Evolutionary conservation across 2,329 filamentous ascomycete genomes (phyloP).

Genomic region (Penicillium sp.): DNA sequence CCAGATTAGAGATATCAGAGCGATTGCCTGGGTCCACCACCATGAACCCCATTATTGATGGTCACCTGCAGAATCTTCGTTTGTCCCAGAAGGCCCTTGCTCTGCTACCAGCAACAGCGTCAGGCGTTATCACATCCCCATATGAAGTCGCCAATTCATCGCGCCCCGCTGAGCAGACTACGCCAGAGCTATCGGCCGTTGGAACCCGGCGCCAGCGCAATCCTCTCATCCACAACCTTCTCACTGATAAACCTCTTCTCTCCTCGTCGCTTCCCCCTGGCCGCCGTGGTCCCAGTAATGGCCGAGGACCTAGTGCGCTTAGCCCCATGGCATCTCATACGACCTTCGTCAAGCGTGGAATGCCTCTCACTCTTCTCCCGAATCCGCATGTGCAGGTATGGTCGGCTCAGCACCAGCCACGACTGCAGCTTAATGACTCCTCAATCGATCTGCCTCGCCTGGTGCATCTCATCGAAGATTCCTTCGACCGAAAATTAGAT

Average conservation of each 20-base stretch:
- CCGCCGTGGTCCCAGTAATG: conserved; percentile 50
- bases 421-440: conserved; percentile 73
- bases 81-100: conserved; percentile 70
- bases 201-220: conserved; percentile 67
- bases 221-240: conserved; percentile 88
- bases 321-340: conserved; percentile 54
- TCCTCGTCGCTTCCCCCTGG: conserved; percentile 85
- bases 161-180: conserved; percentile 24
- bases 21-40: conserved; percentile 5
- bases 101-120: conserved; percentile 79
- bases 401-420: conserved; percentile 62
- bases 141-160: conserved; percentile 70
- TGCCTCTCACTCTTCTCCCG: conserved; percentile 83
- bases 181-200: conserved; percentile 46
- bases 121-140: conserved; percentile 85
- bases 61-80: conserved; percentile 70
- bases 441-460: conserved; percentile 81
- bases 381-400: conserved; percentile 66
- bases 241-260: conserved; percentile 90
- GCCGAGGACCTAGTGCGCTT: conserved; percentile 25
- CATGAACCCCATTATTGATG: conserved; percentile 31
- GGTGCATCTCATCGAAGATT: conserved; percentile 87
- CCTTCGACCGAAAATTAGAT: conserved; percentile 82
- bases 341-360: conserved; percentile 86
- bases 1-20: conserved; percentile 19